Base-by-base conservation (phyloP, 2,329 filamentous ascomycete genomes). In the Hypoxylon sp. region DNA sequence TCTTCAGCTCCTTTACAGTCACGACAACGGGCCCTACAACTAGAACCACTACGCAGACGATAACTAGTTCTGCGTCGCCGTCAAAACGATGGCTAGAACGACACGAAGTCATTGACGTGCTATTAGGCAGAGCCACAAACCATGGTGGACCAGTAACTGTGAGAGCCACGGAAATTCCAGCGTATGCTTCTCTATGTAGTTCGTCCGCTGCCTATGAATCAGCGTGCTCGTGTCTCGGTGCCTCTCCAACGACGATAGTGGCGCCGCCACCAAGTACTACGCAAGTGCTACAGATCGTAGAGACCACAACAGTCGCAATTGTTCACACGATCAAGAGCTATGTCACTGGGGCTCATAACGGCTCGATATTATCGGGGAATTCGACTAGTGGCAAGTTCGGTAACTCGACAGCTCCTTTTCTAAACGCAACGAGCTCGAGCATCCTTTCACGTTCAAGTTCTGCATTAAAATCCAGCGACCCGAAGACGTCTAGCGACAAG, bases 221-320 rank as follows among this genome's bases (percentile, higher is more conserved):
- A 27, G 73, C 72, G 6, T 75, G 72, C 51, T 72, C 71, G 2
- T 75, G 71, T 46, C 51, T 73, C 46, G 71, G 71, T 5, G 42
- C 70, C 14, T 54, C 65, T 27, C 59, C 64, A 1, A 48, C 49
- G n/a, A 73, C 71, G 2, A 40, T 59, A 22, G 72, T 68, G 1
- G 68, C 40, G 8, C 37, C 65, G 13, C 68, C 66, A 27, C 62
- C 66, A 31, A 69, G 20, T 10, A 58, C 50, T 2, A 73, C 73
- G 6, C 55, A 51, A 50, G 50, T 61, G 5, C 27, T 66, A 50
- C 61, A 46, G 4, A 50, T 61, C 8, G 27, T 48, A 3, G 54
- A 67, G 7, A 65, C 55, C 8, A 57, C 64, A 10, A 72, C 66
- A 7, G 37, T 65, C 5, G 46, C 37, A 10, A 58, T 30, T 5